A percentile compares a stretch with the other conserved stretches of the same genome.
Evolutionary conservation across 768 basidiomycete species (phyloP).

Genomic region (Kwoniella mangroviensis): DNA sequence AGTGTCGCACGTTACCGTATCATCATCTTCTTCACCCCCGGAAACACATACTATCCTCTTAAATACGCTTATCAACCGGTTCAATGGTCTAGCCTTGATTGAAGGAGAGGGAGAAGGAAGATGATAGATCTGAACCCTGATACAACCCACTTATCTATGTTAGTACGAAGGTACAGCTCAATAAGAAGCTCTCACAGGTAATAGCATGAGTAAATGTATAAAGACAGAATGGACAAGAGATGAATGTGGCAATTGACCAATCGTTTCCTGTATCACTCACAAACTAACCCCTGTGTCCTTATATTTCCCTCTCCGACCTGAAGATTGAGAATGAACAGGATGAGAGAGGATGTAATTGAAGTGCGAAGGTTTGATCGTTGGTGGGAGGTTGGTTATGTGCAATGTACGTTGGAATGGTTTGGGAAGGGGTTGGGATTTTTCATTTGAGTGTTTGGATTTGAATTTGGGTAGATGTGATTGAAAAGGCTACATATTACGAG

Average conservation of each 20-base stretch:
- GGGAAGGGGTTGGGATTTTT: conserved; percentile 5
- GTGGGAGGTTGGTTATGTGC: conserved; percentile 17
- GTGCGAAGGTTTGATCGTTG: conserved; percentile 10
- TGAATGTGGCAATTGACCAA: too few species aligned
- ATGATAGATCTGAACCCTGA: conserved; percentile 23
- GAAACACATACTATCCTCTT: neutral
- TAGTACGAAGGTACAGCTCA: neutral
- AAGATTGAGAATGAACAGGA: neutral
- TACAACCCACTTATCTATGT: neutral
- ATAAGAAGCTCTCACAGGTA: too few species aligned
- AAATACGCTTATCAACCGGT: neutral
- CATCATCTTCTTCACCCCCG: neutral
- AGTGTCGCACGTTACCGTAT: neutral
- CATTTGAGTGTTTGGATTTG: neutral
- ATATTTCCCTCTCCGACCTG: neutral
- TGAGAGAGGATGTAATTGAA: conserved; percentile 19
- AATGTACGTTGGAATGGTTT: conserved; percentile 10
- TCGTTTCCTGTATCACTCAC: neutral
- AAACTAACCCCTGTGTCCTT: conserved; percentile 12
- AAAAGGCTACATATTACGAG: neutral
- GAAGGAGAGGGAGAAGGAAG: neutral
- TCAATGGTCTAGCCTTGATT: neutral
- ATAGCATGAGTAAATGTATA: too few species aligned
- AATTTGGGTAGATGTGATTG: neutral
- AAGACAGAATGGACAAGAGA: too few species aligned